Evolutionary conservation across 2,329 filamentous ascomycete genomes (phyloP).

Genomic region (Colletotrichum higginsianum): DNA sequence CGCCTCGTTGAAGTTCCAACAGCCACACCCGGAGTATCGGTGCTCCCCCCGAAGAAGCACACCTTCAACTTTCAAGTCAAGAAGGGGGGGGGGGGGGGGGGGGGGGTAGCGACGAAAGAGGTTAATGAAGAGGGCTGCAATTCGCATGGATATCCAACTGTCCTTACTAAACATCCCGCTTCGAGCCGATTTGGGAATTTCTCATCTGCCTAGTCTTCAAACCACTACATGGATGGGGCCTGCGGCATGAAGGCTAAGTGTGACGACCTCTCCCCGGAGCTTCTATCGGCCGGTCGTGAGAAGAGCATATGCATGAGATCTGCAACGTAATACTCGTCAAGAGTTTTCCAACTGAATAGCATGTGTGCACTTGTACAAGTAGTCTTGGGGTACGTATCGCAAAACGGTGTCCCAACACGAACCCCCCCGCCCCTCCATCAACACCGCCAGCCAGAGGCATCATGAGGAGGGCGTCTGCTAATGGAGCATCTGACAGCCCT

Average conservation of each 20-base stretch:
- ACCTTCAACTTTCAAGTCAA: no score
- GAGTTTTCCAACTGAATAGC: background rate
- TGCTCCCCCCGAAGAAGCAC: background rate
- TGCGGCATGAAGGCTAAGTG: constrained; percentile 23
- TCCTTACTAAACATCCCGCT: background rate
- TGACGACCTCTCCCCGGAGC: constrained; percentile 25
- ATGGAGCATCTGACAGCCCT: background rate
- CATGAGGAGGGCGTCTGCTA: background rate
- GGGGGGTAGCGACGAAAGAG: background rate
- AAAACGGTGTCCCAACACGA: background rate
- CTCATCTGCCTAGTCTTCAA: constrained; percentile 17
- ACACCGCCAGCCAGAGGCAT: no score
- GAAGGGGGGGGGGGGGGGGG: background rate
- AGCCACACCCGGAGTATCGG: constrained; percentile 8
- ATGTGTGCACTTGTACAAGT: background rate
- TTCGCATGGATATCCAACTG: constrained; percentile 33
- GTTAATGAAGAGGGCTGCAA: constrained; percentile 9
- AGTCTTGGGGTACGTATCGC: constrained; percentile 9
- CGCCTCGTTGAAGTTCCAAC: no score
- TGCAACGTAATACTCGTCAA: constrained; percentile 31
- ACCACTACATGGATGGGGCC: constrained; percentile 33
- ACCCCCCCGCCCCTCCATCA: no score
- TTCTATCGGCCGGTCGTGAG: constrained; percentile 15
- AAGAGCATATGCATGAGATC: constrained; percentile 30
- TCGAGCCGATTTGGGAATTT: constrained; percentile 17